These are phyloP conservation scores for Pseudoneurospora amorphoporcata DNA, from an alignment of 495 filamentous ascomycete species.

Conservation along the genomic window DNA sequence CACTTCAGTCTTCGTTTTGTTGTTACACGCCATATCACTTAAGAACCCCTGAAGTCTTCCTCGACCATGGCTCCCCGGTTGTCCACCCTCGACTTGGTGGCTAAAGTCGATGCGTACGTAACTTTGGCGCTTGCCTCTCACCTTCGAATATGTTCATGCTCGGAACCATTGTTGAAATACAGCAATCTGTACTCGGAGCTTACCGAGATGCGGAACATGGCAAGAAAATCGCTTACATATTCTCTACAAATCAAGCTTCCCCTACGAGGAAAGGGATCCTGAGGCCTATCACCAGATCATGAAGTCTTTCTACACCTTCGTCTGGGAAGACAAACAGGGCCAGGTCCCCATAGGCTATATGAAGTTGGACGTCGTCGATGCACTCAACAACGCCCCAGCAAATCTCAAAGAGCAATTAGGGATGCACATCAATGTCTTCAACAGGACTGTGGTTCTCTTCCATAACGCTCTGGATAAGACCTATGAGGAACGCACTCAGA, in stretches of 20 bases:
- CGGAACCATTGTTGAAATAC: neutral
- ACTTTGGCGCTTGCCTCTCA: neutral
- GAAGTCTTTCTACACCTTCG: constrained; percentile 44
- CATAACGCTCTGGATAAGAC: constrained; percentile 3
- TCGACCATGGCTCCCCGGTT: constrained; percentile 9
- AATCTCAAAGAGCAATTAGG: constrained; percentile 32
- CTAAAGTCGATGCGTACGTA: constrained; percentile 54
- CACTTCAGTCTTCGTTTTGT: neutral
- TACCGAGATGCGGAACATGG: neutral
- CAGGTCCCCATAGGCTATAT: constrained; percentile 53
- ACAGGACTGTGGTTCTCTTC: constrained; percentile 17
- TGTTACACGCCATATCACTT: neutral
- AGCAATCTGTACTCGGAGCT: too few species aligned
- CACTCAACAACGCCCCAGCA: constrained; percentile 35
- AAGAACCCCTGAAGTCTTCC: neutral
- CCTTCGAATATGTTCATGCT: too few species aligned
- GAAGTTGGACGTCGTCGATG: constrained; percentile 43
- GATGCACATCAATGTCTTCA: constrained; percentile 42
- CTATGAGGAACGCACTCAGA: constrained; percentile 46
- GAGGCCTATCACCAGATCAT: constrained; percentile 37
- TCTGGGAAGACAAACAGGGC: constrained; percentile 39
- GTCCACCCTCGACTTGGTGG: constrained; percentile 26
- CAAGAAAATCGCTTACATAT: constrained; percentile 2
- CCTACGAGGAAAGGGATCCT: constrained; percentile 50
- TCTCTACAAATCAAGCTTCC: constrained; percentile 43